Evolutionary conservation across 2,329 filamentous ascomycete genomes (phyloP).

Genomic region (Exophiala calicioides): DNA sequence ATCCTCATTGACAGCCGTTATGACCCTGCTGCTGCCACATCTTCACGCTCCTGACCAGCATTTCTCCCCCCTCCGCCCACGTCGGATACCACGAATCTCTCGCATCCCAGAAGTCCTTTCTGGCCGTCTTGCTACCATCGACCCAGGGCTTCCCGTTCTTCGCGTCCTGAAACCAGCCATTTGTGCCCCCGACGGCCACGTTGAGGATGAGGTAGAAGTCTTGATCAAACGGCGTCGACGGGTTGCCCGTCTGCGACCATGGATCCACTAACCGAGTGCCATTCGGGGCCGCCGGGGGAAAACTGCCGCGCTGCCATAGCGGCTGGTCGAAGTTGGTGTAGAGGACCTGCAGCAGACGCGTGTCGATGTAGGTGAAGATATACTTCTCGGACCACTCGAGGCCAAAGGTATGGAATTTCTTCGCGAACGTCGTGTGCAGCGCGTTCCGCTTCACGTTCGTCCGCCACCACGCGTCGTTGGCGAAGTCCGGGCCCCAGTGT

Average conservation of each 20-base stretch:
- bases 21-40: slow-evolving; percentile 63
- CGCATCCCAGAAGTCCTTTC: slow-evolving; percentile 74
- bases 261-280: slow-evolving; percentile 64
- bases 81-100: slow-evolving; percentile 67
- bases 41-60: slow-evolving; percentile 69
- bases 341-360: slow-evolving; percentile 74
- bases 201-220: slow-evolving; percentile 76
- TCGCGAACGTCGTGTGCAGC: slow-evolving; percentile 72
- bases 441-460: slow-evolving; percentile 77
- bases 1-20: slow-evolving; percentile 25
- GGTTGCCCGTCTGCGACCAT: slow-evolving; percentile 62
- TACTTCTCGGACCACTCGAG: slow-evolving; percentile 88
- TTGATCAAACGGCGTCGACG: slow-evolving; percentile 73
- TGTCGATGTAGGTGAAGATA: slow-evolving; percentile 84
- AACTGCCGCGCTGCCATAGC: slow-evolving; percentile 69
- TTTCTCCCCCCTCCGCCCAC: slow-evolving; percentile 71
- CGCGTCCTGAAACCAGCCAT: slow-evolving; percentile 81
- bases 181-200: slow-evolving; percentile 73
- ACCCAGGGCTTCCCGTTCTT: slow-evolving; percentile 76
- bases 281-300: slow-evolving; percentile 64
- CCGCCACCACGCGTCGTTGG: slow-evolving; percentile 78
- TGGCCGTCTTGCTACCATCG: slow-evolving; percentile 65
- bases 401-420: slow-evolving; percentile 73
- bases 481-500: slow-evolving; percentile 75
- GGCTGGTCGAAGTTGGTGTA: slow-evolving; percentile 73